A percentile compares a stretch with the other conserved stretches of the same genome.
Evolutionary conservation across 768 basidiomycete species (phyloP).

Genomic region (Porphyrellus cyaneotinctus): DNA sequence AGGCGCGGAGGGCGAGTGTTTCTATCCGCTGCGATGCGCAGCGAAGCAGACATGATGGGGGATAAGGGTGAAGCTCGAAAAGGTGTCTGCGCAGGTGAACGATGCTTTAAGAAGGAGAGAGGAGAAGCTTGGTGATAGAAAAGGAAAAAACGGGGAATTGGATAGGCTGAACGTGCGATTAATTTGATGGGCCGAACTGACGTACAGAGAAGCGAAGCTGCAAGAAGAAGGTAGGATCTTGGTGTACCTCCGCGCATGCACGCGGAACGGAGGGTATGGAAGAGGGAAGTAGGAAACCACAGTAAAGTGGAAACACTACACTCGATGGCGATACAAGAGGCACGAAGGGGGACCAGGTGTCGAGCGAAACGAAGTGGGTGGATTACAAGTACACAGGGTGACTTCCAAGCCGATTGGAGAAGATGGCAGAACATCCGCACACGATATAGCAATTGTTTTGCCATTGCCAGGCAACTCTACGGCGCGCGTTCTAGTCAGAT

Average conservation of each 20-base stretch:
- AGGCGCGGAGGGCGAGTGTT: slow-evolving; percentile 43
- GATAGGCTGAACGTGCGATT: slow-evolving; percentile 29
- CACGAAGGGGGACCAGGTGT: slow-evolving; percentile 1
- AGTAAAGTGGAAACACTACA: slow-evolving; percentile 7
- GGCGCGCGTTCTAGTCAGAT: slow-evolving; percentile 5
- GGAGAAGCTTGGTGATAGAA: slow-evolving; percentile 32
- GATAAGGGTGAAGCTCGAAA: slow-evolving; percentile 28
- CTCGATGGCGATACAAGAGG: slow-evolving; percentile 13
- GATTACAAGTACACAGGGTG: neutral
- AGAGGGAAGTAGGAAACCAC: slow-evolving; percentile 15
- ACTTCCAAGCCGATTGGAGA: slow-evolving; percentile 4
- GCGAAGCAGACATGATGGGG: slow-evolving; percentile 28
- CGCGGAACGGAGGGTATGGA: slow-evolving; percentile 18
- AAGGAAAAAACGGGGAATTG: slow-evolving; percentile 32
- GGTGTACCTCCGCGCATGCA: slow-evolving; percentile 20
- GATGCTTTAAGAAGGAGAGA: slow-evolving; percentile 31
- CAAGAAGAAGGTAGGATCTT: slow-evolving; percentile 23
- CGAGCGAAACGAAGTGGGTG: slow-evolving; percentile 4
- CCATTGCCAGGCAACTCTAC: slow-evolving; percentile 5
- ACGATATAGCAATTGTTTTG: slow-evolving; percentile 10
- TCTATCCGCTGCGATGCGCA: slow-evolving; percentile 20
- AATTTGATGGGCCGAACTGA: slow-evolving; percentile 31
- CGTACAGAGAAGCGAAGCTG: slow-evolving; percentile 34
- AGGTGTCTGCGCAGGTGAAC: slow-evolving; percentile 25
- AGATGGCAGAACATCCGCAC: slow-evolving; percentile 3